phyloP scores from a whole-genome alignment of 2,329 filamentous ascomycete species.

The Akanthomyces muscarius region DNA sequence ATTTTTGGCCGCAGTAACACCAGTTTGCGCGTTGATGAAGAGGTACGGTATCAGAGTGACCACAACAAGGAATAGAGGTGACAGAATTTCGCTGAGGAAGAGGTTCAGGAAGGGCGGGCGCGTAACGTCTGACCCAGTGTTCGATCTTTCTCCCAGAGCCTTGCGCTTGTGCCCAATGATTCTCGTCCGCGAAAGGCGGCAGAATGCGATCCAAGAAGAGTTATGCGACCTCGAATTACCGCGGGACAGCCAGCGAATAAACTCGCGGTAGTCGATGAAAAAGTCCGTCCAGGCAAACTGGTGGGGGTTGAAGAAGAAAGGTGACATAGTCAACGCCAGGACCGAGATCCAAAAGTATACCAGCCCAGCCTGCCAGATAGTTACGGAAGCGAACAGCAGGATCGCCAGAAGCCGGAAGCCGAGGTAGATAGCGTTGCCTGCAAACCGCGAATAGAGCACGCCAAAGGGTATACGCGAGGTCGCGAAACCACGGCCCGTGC shows the following conservation, averaged over 20 bases:
- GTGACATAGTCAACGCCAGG: constrained; percentile 80
- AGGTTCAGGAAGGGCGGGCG: constrained; percentile 57
- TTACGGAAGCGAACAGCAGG: constrained; percentile 88
- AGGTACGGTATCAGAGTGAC: constrained; percentile 85
- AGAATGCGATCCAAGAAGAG: constrained; percentile 97
- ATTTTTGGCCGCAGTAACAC: constrained; percentile 52
- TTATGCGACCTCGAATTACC: constrained; percentile 94
- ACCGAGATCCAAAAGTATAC: constrained; percentile 97
- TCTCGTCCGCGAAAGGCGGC: constrained; percentile 87
- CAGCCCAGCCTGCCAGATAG: constrained; percentile 83
- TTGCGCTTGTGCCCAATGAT: constrained; percentile 99
- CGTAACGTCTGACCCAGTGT: constrained; percentile 79
- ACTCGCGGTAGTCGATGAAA: constrained; percentile 99
- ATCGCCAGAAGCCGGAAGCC: constrained; percentile 87
- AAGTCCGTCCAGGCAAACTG: no score
- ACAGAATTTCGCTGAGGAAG: constrained; percentile 85
- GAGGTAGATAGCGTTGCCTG: constrained; percentile 92
- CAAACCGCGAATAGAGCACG: constrained; percentile 93
- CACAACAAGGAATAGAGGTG: constrained; percentile 73
- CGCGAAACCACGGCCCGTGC: constrained; percentile 97
- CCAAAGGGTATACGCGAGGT: constrained; percentile 97
- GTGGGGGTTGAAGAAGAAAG: no score
- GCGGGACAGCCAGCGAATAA: constrained; percentile 92
- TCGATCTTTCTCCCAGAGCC: constrained; percentile 79
- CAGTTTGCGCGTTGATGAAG: constrained; percentile 94